Evolutionary conservation across 2,329 filamentous ascomycete species (phyloP), one percentile per base, ranked within the genome.

Genomic region (Eutypella sp.): DNA sequence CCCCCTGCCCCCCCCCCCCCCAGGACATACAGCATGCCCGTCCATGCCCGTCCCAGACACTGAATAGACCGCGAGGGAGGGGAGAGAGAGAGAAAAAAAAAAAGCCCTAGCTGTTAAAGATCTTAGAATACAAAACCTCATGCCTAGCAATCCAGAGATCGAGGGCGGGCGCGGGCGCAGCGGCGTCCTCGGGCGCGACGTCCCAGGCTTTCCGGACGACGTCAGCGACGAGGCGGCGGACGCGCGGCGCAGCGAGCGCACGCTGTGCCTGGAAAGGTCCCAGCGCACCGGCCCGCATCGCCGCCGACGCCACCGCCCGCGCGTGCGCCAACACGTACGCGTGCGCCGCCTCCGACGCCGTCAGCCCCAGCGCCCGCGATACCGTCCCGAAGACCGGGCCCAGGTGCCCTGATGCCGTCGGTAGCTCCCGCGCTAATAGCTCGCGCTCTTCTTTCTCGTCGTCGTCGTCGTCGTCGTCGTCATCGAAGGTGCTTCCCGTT

Each of bases 101-200:
- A n/a, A n/a, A n/a, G n/a, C n/a, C 13, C 13, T 33, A 92, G 57
- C 87, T 91, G 67, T 93, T 93, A 61, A 93, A 93, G 45, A 93
- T 92, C 56, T 88, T 80, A 47, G 87, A 91, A 65, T 93, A 93
- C 52, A 93, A 64, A 61, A 89, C 71, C 73, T 93, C 88, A 64
- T 93, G 88, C 60, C 88, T 76, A 3, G 88, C 88, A 59, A 90
- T 75, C 87, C 88, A 93, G 25, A 93, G 63, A 69, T 93, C 88
- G 78, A 92, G 82, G 2, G 83, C 77, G 1, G 88, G 88, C 50
- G 89, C 82, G 45, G 73, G 82, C 70, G 92, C 86, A 5, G 84
- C 86, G 3, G 87, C 87, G 51, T 84, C 77, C 47, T 86, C 82
- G 0, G 84, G 70, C 1, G 57, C 63, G 47, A 72, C 79, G 13